Conservation (phyloP, 305 asterid genomes). For the Striga hermonthica region DNA sequence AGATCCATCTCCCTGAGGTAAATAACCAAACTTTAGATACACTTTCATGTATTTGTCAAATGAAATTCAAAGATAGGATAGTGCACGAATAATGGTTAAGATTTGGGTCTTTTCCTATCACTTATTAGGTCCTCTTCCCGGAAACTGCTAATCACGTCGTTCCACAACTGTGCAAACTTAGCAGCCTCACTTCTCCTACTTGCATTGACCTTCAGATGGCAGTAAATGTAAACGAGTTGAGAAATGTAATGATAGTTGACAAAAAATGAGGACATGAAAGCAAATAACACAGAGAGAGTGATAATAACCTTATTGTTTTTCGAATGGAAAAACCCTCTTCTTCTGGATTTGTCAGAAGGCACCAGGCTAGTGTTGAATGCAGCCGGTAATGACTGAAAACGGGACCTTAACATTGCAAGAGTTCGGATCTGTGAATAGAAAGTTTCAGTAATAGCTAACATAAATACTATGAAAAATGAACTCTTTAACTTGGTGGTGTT, state of each 20-base stretch:
- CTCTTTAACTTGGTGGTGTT: neutral
- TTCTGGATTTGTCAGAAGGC: conserved; percentile 72
- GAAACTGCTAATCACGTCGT: conserved; percentile 91
- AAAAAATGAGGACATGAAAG: conserved; percentile 21
- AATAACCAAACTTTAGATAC: conserved; percentile 37
- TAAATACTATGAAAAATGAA: conserved; percentile 7
- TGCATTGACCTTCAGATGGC: conserved; percentile 53
- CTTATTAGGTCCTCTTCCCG: conserved; percentile 98
- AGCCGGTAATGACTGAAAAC: conserved; percentile 94
- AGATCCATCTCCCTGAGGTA: conserved; percentile 98
- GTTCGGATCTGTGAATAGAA: conserved; percentile 71
- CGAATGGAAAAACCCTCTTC: conserved; percentile 67
- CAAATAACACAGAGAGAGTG: conserved; percentile 26
- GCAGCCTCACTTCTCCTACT: conserved; percentile 95
- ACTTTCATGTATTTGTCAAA: neutral
- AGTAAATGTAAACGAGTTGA: conserved; percentile 27
- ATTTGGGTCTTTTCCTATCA: conserved; percentile 65
- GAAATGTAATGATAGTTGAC: conserved; percentile 12
- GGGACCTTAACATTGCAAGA: conserved; percentile 92
- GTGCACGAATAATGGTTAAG: conserved; percentile 25
- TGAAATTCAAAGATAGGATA: conserved; percentile 10
- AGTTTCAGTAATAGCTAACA: neutral
- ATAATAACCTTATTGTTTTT: conserved; percentile 69
- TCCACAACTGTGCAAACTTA: conserved; percentile 94
- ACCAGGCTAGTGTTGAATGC: conserved; percentile 91